Evolutionary conservation across 805 yeast genomes (phyloP).

Genomic region (Pichia cephalocereana): DNA sequence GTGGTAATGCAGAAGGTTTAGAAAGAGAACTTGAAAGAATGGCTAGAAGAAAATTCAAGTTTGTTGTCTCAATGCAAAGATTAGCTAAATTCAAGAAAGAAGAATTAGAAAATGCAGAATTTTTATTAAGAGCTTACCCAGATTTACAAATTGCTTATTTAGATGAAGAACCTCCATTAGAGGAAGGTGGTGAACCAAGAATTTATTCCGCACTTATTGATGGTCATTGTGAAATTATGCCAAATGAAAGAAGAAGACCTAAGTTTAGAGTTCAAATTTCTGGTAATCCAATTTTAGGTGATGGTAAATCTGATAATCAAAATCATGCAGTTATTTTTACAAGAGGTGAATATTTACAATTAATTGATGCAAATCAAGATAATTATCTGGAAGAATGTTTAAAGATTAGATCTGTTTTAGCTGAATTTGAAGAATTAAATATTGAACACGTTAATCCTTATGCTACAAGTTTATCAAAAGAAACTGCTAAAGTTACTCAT

Average conservation of each 20-base stretch:
- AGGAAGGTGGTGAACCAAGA: constrained; percentile 61
- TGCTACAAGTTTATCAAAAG: constrained; percentile 56
- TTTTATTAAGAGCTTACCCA: constrained; percentile 75
- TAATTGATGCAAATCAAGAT: constrained; percentile 83
- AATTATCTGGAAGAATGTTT: constrained; percentile 79
- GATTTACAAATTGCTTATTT: constrained; percentile 85
- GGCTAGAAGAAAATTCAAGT: constrained; percentile 77
- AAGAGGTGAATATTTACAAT: constrained; percentile 79
- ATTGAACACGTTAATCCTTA: constrained; percentile 76
- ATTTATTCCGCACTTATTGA: constrained; percentile 72
- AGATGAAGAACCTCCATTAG: constrained; percentile 81
- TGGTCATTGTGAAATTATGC: constrained; percentile 68
- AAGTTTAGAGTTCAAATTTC: constrained; percentile 69
- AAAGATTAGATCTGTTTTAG: constrained; percentile 71
- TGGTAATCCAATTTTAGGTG: constrained; percentile 81
- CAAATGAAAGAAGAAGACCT: constrained; percentile 67
- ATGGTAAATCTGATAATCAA: constrained; percentile 84
- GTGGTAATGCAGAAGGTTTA: constrained; percentile 94
- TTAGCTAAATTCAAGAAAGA: constrained; percentile 61
- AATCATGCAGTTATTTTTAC: constrained; percentile 71
- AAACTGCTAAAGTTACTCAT: constrained; percentile 40
- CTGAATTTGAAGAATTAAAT: constrained; percentile 72
- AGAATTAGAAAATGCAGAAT: constrained; percentile 73
- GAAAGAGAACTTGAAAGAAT: constrained; percentile 90
- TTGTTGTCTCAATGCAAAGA: constrained; percentile 82